These are phyloP conservation scores for Polytolypa hystricis DNA, from an alignment of 2,329 filamentous ascomycete species.

Conservation along the genomic window DNA sequence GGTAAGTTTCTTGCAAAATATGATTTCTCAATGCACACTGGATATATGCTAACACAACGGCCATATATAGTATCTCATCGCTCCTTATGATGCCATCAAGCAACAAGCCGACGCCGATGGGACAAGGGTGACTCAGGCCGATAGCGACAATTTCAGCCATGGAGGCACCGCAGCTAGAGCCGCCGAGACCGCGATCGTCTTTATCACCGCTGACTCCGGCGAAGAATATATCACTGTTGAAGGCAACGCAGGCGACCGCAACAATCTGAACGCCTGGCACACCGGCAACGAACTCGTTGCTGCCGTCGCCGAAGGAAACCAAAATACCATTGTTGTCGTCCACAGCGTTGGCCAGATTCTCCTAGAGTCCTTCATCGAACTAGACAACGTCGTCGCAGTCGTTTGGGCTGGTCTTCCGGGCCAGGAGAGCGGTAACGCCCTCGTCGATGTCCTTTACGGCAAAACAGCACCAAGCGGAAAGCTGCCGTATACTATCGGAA, in stretches of 20 bases:
- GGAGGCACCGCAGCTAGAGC: slow-evolving; percentile 27
- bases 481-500: slow-evolving; percentile 51
- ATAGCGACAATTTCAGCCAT: slow-evolving; percentile 27
- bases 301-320: slow-evolving; percentile 47
- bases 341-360: slow-evolving; percentile 53
- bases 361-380: slow-evolving; percentile 50
- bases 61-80: slow-evolving; percentile 29
- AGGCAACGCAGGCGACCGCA: slow-evolving; percentile 45
- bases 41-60: background rate
- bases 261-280: slow-evolving; percentile 37
- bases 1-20: slow-evolving; percentile 5
- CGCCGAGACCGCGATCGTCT: slow-evolving; percentile 34
- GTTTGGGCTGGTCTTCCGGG: slow-evolving; percentile 54
- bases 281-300: slow-evolving; percentile 37
- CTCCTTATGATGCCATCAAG: slow-evolving; percentile 32
- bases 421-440: slow-evolving; percentile 36
- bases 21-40: too few relatives aligned
- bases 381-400: slow-evolving; percentile 54
- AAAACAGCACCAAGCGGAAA: slow-evolving; percentile 38
- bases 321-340: slow-evolving; percentile 53
- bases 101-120: slow-evolving; percentile 24
- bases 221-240: slow-evolving; percentile 41
- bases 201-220: slow-evolving; percentile 37
- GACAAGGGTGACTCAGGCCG: slow-evolving; percentile 32
- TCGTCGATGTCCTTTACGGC: slow-evolving; percentile 37